These are phyloP conservation scores for Pyrenophora tritici-repentis DNA, from an alignment of 2,329 filamentous ascomycete species.

Conservation along the genomic window DNA sequence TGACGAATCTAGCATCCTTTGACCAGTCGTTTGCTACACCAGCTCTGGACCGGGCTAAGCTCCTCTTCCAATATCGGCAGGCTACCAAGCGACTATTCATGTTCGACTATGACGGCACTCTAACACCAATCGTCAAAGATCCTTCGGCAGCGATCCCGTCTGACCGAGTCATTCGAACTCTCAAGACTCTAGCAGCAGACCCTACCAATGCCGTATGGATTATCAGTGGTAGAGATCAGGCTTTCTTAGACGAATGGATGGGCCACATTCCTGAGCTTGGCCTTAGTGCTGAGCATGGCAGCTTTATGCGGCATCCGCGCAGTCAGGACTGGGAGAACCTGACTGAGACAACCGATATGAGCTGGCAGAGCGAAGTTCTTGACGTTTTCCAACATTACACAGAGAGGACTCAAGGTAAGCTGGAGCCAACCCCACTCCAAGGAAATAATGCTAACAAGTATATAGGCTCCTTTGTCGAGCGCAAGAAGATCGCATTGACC, in stretches of 20 bases:
- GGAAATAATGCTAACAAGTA: slow-evolving; percentile 17
- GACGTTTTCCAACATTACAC: slow-evolving; percentile 87
- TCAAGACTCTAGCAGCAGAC: slow-evolving; percentile 80
- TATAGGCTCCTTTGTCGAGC: slow-evolving; percentile 85
- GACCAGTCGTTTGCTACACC: slow-evolving; percentile 79
- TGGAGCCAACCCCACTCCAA: no score
- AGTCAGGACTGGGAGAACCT: slow-evolving; percentile 84
- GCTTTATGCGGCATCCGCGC: slow-evolving; percentile 85
- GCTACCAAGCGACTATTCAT: slow-evolving; percentile 87
- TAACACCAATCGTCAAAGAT: slow-evolving; percentile 91
- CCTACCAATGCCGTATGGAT: slow-evolving; percentile 93
- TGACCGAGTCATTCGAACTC: slow-evolving; percentile 76
- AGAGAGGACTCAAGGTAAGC: slow-evolving; percentile 77
- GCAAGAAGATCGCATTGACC: slow-evolving; percentile 90
- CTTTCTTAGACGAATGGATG: slow-evolving; percentile 87
- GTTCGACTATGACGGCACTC: slow-evolving; percentile 98
- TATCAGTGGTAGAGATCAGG: slow-evolving; percentile 91
- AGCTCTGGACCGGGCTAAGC: slow-evolving; percentile 72
- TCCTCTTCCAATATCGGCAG: slow-evolving; percentile 74
- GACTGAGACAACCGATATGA: slow-evolving; percentile 85
- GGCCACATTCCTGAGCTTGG: slow-evolving; percentile 88
- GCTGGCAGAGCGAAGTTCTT: slow-evolving; percentile 86
- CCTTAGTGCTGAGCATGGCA: slow-evolving; percentile 96
- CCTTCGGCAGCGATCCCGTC: slow-evolving; percentile 88
- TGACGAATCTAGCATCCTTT: slow-evolving; percentile 78